Evolutionary conservation across 768 basidiomycete genomes (phyloP), one percentile per base, ranked within the genome.

Genomic region (Pleurotus djamor): DNA sequence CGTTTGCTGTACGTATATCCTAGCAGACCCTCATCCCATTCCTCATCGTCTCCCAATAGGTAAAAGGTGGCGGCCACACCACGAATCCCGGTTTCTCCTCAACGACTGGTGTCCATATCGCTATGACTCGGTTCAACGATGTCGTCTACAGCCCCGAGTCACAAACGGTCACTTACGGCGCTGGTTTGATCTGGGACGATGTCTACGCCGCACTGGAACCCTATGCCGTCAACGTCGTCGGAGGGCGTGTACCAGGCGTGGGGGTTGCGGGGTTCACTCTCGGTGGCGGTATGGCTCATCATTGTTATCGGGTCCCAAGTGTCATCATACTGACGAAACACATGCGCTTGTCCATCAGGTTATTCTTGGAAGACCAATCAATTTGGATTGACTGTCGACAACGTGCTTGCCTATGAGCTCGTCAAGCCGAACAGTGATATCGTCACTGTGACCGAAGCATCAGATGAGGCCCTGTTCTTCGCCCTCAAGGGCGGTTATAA

Each of bases 291-390:
- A 17, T 5, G 41, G 6, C 1, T 9, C 38, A 41, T 41, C 38
- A 41, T 10, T 41, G 2, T n/a, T 1, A n/a, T 9, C 38, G 38
- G 38, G 7, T 14, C 38, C 38, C 38, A 1, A 9, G 38, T 41
- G 13, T 28, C 33, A 17, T 16, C 8, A 8, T 59, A 13, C 17
- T n/a, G 8, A 13, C n/a, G 34, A 21, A 36, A n/a, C 16, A 35
- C 33, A 10, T 16, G 41, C 3, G 21, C 43, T 52, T 3, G 43
- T 6, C 16, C 9, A 7, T 14, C 7, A 78, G 87, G 87, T 3
- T 88, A 85, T 63, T 87, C 87, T 10, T 88, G 81, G 81, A 71
- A 78, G 54, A 83, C 83, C 0, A 87, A 88, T 60, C 83, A 87
- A 58, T 74, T 80, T 60, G 87, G 87, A 10, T 61, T 90, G 52